Conservation (phyloP, 306 rosid species). For the Cicer arietinum region DNA sequence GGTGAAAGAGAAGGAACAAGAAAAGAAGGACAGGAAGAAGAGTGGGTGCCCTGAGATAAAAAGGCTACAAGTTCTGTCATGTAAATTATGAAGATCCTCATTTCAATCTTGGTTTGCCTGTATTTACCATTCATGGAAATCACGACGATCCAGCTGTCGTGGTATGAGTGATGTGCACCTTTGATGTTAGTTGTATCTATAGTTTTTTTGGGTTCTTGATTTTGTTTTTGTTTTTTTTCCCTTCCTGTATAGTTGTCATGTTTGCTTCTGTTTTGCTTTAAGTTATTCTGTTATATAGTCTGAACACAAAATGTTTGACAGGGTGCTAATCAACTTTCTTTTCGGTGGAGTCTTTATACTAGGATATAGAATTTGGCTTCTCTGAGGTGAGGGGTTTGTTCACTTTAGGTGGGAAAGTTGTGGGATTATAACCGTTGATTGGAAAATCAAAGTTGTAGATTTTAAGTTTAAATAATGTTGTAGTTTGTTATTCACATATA, state of each 20-base stretch:
- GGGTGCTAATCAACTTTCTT: slow-evolving; percentile 21
- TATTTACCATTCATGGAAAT: slow-evolving; percentile 97
- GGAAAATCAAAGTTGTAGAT: no score
- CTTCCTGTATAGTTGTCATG: background rate
- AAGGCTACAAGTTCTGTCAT: slow-evolving; percentile 91
- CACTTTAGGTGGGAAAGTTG: slow-evolving; percentile 4
- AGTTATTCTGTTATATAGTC: background rate
- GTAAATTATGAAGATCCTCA: slow-evolving; percentile 98
- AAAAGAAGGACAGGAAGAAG: slow-evolving; percentile 71
- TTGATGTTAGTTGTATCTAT: background rate
- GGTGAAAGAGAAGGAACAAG: slow-evolving; percentile 65
- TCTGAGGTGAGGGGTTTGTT: background rate
- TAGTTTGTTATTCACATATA: no score
- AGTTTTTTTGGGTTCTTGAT: background rate
- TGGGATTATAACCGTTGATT: background rate
- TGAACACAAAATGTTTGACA: background rate
- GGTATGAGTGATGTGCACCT: slow-evolving; percentile 59
- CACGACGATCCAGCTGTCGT: slow-evolving; percentile 99
- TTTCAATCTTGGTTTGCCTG: slow-evolving; percentile 96
- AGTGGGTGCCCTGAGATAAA: slow-evolving; percentile 64
- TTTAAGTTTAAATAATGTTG: no score
- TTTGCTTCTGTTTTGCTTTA: background rate
- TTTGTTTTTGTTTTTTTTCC: background rate
- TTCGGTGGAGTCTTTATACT: background rate
- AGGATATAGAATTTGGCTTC: background rate